phyloP scores from a whole-genome alignment of 306 rosid species.

The Canavalia gladiata region DNA sequence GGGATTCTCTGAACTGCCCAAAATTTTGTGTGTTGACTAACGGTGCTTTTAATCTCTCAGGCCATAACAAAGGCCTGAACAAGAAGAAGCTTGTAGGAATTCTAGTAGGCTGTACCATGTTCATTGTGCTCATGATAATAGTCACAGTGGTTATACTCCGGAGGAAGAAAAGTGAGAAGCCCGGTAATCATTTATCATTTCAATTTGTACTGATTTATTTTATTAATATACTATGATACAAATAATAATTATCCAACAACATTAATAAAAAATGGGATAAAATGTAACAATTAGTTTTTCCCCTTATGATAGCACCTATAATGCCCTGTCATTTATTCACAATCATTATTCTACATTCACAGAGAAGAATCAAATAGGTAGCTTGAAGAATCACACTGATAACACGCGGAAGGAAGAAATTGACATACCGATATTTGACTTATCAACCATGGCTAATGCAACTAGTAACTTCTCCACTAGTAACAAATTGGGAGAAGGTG shows the following conservation, averaged over 20 bases:
- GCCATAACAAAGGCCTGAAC: neutral
- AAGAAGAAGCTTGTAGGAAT: conserved; percentile 49
- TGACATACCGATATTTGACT: conserved; percentile 62
- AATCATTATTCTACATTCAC: conserved; percentile 18
- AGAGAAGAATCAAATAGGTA: conserved; percentile 25
- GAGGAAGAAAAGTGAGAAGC: conserved; percentile 34
- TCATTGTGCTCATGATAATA: conserved; percentile 18
- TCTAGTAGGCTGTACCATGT: conserved; percentile 20
- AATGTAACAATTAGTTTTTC: conserved; percentile 5
- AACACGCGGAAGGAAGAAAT: conserved; percentile 44
- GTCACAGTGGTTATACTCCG: conserved; percentile 32
- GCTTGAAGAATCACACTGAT: conserved; percentile 20
- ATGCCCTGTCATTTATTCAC: conserved; percentile 2
- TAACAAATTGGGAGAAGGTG: conserved; percentile 66
- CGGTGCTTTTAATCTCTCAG: conserved; percentile 40
- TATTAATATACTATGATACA: neutral
- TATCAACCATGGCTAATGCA: conserved; percentile 55
- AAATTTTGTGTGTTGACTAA: conserved; percentile 24
- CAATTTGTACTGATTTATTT: neutral
- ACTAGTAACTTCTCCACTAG: conserved; percentile 53
- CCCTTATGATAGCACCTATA: neutral
- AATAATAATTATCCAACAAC: neutral
- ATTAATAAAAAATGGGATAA: no score
- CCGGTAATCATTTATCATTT: conserved; percentile 30
- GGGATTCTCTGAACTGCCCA: conserved; percentile 12